These are phyloP conservation scores for Cenchrus purpureus DNA, from an alignment of 176 grass and related monocot species.

Conservation along the genomic window DNA sequence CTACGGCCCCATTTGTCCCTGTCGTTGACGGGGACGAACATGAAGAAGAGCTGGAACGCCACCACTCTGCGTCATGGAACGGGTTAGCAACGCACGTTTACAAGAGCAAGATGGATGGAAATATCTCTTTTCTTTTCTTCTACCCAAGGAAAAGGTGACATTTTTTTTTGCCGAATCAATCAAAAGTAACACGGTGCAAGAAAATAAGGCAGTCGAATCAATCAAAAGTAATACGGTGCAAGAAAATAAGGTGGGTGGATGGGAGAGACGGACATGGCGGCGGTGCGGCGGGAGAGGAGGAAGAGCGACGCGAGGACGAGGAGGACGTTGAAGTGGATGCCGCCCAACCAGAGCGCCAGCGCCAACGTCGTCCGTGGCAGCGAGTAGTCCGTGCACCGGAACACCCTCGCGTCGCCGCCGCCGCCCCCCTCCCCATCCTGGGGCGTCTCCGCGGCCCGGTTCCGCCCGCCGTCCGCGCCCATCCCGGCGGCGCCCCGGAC, in stretches of 20 bases:
- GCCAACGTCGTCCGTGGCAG: constrained; percentile 55
- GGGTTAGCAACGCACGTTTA: not conserved
- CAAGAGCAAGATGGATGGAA: not conserved
- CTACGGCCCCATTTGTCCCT: constrained; percentile 60
- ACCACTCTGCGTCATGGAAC: constrained; percentile 60
- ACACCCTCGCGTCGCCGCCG: constrained; percentile 36
- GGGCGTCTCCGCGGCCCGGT: not conserved
- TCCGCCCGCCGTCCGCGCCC: constrained; percentile 39
- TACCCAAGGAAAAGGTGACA: not conserved
- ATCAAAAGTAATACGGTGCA: not conserved
- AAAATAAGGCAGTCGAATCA: not conserved
- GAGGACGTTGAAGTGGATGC: constrained; percentile 76
- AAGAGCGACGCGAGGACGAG: constrained; percentile 77
- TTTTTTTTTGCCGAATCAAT: not conserved
- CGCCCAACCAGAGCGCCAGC: constrained; percentile 80
- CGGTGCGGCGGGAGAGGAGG: constrained; percentile 69
- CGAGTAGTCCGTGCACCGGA: constrained; percentile 69
- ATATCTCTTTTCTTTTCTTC: not conserved
- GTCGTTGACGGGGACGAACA: constrained; percentile 68
- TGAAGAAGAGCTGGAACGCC: constrained; percentile 77
- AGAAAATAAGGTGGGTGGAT: not conserved
- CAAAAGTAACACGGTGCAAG: not conserved
- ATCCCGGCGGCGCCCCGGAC: constrained; percentile 8
- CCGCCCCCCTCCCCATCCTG: not conserved
- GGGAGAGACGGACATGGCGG: constrained; percentile 55